Evolutionary conservation across 2,329 filamentous ascomycete species (phyloP).

Genomic region (Pseudopyrenochaeta lycopersici): DNA sequence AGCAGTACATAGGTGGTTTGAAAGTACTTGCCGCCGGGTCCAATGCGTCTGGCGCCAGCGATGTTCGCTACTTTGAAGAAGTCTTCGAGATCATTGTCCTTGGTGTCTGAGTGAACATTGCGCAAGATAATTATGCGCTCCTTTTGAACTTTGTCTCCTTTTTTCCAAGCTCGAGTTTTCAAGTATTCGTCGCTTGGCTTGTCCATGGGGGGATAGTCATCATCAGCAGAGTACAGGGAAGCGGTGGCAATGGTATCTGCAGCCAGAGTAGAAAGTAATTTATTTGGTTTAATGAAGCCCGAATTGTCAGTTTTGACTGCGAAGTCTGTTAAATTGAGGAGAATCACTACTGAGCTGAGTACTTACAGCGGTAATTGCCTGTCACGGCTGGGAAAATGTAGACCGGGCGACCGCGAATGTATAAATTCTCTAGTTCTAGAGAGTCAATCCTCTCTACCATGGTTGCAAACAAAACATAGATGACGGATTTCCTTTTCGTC

Average conservation of each 20-base stretch:
- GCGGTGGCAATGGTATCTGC: no score
- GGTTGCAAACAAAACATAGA: conserved; percentile 3
- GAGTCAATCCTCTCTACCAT: neutral
- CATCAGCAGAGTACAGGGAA: no score
- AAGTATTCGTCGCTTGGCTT: no score
- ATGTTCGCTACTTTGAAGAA: neutral
- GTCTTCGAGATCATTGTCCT: neutral
- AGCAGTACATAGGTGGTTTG: neutral
- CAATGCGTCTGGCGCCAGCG: neutral
- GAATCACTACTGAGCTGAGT: neutral
- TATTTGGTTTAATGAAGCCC: no score
- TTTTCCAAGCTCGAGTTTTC: no score
- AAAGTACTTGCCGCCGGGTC: neutral
- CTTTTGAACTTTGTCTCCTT: no score
- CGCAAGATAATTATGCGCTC: neutral
- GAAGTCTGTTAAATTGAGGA: no score
- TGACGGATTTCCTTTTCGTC: neutral
- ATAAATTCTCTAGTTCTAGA: neutral
- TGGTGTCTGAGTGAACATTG: neutral
- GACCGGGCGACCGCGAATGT: neutral
- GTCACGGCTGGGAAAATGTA: neutral
- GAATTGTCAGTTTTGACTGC: no score
- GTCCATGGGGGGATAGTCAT: no score
- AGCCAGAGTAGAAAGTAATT: no score
- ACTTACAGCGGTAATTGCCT: conserved; percentile 1